Evolutionary conservation across 768 basidiomycete species (phyloP), one percentile per base, ranked within the genome.

Genomic region (Tulasnella sp.): DNA sequence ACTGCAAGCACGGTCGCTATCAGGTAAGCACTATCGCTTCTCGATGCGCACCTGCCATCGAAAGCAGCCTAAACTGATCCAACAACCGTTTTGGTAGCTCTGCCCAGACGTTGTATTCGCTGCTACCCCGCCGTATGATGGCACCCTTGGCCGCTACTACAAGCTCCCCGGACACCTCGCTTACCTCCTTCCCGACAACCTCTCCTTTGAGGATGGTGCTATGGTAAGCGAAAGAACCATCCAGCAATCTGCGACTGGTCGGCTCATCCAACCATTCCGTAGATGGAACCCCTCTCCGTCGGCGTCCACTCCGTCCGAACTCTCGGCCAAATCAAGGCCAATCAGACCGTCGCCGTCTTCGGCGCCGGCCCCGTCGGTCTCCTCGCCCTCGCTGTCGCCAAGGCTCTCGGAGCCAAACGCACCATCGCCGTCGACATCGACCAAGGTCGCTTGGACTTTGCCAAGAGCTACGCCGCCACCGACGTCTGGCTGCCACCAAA

Each of bases 251-350:
- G 18, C 40, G 39, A 39, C 42, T 21, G 5, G 7, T 31, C 21
- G 36, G 27, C 44, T 58, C 19, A 48, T 68, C 56, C 52, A 68
- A 38, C 39, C 16, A n/a, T 36, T 31, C 46, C 74, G 52, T 77
- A 95, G 94, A 96, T 98, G 87, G 97, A 98, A 85, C 97, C 97
- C 6, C 90, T 98, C 56, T 91, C 97, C 34, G 97, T 98, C 36
- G 97, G 91, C 4, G 89, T 98, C 18, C 97, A 98, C 85, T 92
- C 95, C 0, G 92, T 98, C 40, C 88, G 90, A 76, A 94, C 89
- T 81, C 87, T 96, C 40, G 96, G 92, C 27, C 87, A 88, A 38
- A 87, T 98, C 84, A 89, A 89, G 73, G 88, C 93, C 48, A 91
- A 90, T 82, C 91, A 96, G 84, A 91, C 91, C 48, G 91, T 97